Evolutionary conservation across 1,284 basidiomycete species (phyloP).

Genomic region (Blastosporella zonata): DNA sequence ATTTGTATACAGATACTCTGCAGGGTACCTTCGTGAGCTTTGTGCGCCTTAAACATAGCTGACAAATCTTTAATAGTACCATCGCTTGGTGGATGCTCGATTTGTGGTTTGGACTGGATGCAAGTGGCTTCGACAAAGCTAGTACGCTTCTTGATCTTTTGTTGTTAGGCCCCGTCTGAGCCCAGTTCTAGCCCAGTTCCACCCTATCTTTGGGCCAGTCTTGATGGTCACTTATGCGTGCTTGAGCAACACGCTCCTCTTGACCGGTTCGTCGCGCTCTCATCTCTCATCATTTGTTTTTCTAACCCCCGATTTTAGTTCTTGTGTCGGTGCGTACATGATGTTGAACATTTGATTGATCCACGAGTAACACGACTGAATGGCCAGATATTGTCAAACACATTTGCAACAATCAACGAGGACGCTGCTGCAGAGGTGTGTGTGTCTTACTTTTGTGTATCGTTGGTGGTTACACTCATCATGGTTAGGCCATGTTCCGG

Average conservation of each 20-base stretch:
- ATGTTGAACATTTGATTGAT: not conserved
- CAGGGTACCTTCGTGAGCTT: slow-evolving; percentile 30
- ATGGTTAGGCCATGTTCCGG: slow-evolving; percentile 80
- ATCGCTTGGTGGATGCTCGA: slow-evolving; percentile 91
- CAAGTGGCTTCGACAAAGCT: slow-evolving; percentile 76
- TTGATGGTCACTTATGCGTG: slow-evolving; percentile 88
- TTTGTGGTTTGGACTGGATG: slow-evolving; percentile 87
- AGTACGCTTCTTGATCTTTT: slow-evolving; percentile 45
- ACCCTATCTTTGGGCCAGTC: slow-evolving; percentile 80
- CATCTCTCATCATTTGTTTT: not conserved
- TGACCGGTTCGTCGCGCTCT: slow-evolving; percentile 57
- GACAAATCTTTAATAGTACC: slow-evolving; percentile 40
- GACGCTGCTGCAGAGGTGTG: slow-evolving; percentile 87
- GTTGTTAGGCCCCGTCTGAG: slow-evolving; percentile 1
- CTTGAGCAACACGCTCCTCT: slow-evolving; percentile 81
- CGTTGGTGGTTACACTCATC: slow-evolving; percentile 2
- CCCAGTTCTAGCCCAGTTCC: slow-evolving; percentile 58
- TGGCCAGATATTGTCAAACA: slow-evolving; percentile 84
- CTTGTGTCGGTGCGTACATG: slow-evolving; percentile 65
- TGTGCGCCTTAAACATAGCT: not conserved
- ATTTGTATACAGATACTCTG: slow-evolving; percentile 37
- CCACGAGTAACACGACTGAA: not conserved
- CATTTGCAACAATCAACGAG: slow-evolving; percentile 87
- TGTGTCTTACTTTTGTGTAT: slow-evolving; percentile 1
- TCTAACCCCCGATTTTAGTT: slow-evolving; percentile 40